phyloP scores from a whole-genome alignment of 2,329 filamentous ascomycete species.

The Elsinoe batatas region DNA sequence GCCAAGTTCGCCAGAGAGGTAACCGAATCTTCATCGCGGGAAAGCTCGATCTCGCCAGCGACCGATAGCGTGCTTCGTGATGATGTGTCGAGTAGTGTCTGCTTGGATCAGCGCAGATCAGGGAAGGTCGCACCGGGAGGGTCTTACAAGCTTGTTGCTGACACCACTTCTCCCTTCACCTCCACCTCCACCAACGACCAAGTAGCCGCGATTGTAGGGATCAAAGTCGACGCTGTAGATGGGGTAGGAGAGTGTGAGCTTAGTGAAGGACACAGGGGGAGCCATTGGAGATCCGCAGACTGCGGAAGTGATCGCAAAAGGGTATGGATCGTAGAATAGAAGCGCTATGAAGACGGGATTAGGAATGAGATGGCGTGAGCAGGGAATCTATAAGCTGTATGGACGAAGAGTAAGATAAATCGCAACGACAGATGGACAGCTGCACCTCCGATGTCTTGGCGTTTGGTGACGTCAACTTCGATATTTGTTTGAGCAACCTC shows the following conservation, averaged over 20 bases:
- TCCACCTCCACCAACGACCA: constrained; percentile 80
- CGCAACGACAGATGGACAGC: not conserved
- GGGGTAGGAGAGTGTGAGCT: constrained; percentile 66
- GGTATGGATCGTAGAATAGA: not conserved
- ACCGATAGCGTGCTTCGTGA: constrained; percentile 52
- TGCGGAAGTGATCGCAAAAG: not conserved
- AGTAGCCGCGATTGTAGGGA: constrained; percentile 61
- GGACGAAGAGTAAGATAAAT: not conserved
- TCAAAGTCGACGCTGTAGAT: constrained; percentile 85
- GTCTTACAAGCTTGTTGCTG: constrained; percentile 69
- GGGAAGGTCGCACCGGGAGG: not conserved
- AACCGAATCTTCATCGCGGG: constrained; percentile 78
- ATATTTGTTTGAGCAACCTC: not conserved
- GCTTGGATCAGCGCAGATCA: constrained; percentile 5
- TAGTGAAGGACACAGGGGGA: constrained; percentile 40
- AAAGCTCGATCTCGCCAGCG: constrained; percentile 66
- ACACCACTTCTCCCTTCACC: constrained; percentile 73
- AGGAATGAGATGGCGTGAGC: not conserved
- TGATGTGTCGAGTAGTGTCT: constrained; percentile 66
- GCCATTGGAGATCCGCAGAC: constrained; percentile 16
- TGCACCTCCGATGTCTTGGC: not conserved
- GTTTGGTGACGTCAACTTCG: constrained; percentile 10
- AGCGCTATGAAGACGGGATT: not conserved
- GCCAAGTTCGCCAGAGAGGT: constrained; percentile 66
- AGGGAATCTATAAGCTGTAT: not conserved